Evolutionary conservation across 2,329 filamentous ascomycete genomes (phyloP), one percentile per base, ranked within the genome.

Genomic region (Triangularia setosa): DNA sequence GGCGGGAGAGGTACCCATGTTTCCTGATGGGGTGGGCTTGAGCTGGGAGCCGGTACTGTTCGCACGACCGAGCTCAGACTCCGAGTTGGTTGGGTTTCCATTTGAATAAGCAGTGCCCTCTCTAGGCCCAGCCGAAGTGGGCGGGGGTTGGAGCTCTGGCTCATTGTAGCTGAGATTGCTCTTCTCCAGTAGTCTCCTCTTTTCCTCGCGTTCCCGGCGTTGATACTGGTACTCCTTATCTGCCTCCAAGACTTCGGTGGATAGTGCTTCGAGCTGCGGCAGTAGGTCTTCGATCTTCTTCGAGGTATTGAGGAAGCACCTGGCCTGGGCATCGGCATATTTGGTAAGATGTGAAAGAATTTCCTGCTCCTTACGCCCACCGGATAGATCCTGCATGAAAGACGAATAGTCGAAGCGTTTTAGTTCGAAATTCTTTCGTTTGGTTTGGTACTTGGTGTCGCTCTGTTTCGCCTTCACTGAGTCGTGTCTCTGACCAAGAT

Each of bases 341-440:
- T 90, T 94, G 1, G 95, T 99, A 30, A 99, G 83, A 74, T 97
- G 91, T 1, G 94, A 98, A 28, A 99, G 79, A 4, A 99, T 91
- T 75, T 99, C 95, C 73, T 98, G 95, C 72, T 99, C 95, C 75
- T 98, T 99, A 67, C 95, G 89, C n/a, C 95, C 95, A 28, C 95
- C 95, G 68, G 98, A 95, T n/a, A 99, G 83, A 79, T 99, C 95
- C 73, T 98, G 94, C 91, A 99, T 96, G 74, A 98, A 99, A 14
- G 92, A 97, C 2, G 94, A 98, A 76, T 99, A 99, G 77, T 99
- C 96, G 73, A 99, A 99, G 9, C 96, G 89, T 79, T 96, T 97
- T 64, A 99, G 84, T 79, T 99, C 95, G 73, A 99, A 99, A 70
- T 93, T 97, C 54, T 92, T 89, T 69, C 93, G 87, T 80, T 98